Evolutionary conservation across 805 yeast genomes (phyloP).

Genomic region (Komagataella kurtzmanii): DNA sequence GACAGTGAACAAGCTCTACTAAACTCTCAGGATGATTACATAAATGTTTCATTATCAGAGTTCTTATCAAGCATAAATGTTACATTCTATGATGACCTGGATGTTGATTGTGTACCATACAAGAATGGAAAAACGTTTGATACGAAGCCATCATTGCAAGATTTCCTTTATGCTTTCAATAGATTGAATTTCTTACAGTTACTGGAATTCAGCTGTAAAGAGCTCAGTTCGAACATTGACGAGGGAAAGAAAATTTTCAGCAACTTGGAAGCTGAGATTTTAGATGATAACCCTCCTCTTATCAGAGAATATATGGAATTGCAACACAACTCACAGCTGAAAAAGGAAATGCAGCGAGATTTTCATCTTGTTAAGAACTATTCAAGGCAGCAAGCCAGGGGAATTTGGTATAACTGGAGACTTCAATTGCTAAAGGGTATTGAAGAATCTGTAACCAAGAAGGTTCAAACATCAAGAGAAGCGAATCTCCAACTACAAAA

Average conservation of each 20-base stretch:
- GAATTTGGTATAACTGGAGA: conserved; percentile 55
- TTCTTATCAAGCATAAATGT: conserved; percentile 27
- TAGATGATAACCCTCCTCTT: conserved; percentile 31
- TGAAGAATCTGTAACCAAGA: conserved; percentile 12
- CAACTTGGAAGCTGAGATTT: conserved; percentile 31
- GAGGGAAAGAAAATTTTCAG: conserved; percentile 35
- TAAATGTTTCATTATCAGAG: conserved; percentile 21
- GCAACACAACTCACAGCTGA: conserved; percentile 11
- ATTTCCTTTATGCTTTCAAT: conserved; percentile 24
- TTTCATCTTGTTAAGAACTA: conserved; percentile 34
- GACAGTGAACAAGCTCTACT: conserved; percentile 5
- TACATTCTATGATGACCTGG: conserved; percentile 32
- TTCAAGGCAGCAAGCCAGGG: conserved; percentile 37
- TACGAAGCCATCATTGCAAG: conserved; percentile 11
- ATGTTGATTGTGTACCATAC: conserved; percentile 6
- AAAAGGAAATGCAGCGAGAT: conserved; percentile 24
- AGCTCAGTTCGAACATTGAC: conserved; percentile 32
- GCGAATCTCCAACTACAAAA: not conserved
- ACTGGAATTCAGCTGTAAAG: conserved; percentile 40
- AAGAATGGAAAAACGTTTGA: conserved; percentile 2
- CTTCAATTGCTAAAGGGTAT: conserved; percentile 34
- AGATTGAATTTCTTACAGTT: conserved; percentile 31
- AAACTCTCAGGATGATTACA: conserved; percentile 12
- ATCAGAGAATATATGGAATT: conserved; percentile 34
- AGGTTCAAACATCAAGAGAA: not conserved